These are phyloP conservation scores for Scenedesmus sp. DNA, from an alignment of 163 green algal genomes.

Conservation along the genomic window DNA sequence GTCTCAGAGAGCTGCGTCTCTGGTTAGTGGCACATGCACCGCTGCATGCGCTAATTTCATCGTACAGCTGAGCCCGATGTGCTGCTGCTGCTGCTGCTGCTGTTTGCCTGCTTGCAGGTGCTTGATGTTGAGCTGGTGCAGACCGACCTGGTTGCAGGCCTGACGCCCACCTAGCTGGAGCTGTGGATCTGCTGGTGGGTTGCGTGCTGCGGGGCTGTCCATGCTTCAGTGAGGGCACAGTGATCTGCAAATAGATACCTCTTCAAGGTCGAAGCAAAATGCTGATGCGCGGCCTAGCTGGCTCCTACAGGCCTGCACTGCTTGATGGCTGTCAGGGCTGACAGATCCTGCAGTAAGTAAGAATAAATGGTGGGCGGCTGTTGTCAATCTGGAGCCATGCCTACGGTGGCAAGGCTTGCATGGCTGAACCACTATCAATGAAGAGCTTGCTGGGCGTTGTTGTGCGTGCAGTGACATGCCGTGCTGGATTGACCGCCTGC, in stretches of 20 bases:
- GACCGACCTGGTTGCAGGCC: constrained; percentile 62
- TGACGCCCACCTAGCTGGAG: constrained; percentile 48
- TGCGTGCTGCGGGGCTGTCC: not conserved
- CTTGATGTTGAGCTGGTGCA: constrained; percentile 64
- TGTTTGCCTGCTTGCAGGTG: constrained; percentile 54
- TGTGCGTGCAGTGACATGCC: not conserved
- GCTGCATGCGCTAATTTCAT: not conserved
- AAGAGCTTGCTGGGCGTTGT: not conserved
- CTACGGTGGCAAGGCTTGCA: no score
- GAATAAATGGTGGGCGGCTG: no score
- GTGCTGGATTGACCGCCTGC: not conserved
- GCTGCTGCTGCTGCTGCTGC: constrained; percentile 2
- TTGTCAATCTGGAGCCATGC: no score
- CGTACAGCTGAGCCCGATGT: not conserved
- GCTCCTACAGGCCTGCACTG: no score
- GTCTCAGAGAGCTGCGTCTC: not conserved
- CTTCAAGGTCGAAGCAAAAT: no score
- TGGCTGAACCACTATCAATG: no score
- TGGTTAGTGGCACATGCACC: not conserved
- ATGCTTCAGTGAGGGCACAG: no score
- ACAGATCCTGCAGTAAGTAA: no score
- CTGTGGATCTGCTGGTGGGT: constrained; percentile 75
- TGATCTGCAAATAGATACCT: no score
- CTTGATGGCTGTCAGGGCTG: no score
- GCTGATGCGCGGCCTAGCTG: no score